Base-by-base conservation (phyloP, 2,329 filamentous ascomycete species). In the Fusarium sp. region DNA sequence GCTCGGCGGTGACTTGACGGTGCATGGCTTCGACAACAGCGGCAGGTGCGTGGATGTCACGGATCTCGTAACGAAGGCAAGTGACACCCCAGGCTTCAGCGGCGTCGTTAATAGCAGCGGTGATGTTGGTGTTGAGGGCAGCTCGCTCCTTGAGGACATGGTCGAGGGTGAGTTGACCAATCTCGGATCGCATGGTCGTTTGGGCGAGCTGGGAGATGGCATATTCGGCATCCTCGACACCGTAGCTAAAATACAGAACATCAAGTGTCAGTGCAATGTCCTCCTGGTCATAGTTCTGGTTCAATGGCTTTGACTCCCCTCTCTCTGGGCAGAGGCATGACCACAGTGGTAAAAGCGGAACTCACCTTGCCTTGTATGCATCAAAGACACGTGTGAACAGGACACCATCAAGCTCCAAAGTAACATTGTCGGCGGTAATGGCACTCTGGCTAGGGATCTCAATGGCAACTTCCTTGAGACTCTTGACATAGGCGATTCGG, bases 101-200 rank as follows among this genome's bases (percentile, higher is more conserved):
- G 2, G 96, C 96, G 81, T 98, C 95, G 81, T 99, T 99, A 87
- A 99, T 98, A 44, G 96, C 95, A 61, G 94, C 92, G n/a, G 96
- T 98, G 79, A 99, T 99, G 84, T 99, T 98, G 71, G 90, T 94
- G 86, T 99, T 99, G 73, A 99, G 91, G 18, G 94, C 94, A 4
- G 95, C 94, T 70, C 96, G 94, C 86, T 99, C 96, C 81, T 98
- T 98, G 62, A 99, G 89, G 46, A 99, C 96, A 82, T 99, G 95
- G 82, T 99, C 96, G 75, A 99, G 92, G 1, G 94, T 93, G 65
- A 99, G 88, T 82, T 98, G 96, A 71, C 96, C 96, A 76, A 99
- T 99, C 82, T 99, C 96, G 77, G 93, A 97, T 76, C 96, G 94
- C 96, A 99, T 99, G 1, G 96, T 98, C 11, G 96, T 99, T 84